Evolutionary conservation across 257 asterid genomes (phyloP).

Genomic region (Gentiana straminea): DNA sequence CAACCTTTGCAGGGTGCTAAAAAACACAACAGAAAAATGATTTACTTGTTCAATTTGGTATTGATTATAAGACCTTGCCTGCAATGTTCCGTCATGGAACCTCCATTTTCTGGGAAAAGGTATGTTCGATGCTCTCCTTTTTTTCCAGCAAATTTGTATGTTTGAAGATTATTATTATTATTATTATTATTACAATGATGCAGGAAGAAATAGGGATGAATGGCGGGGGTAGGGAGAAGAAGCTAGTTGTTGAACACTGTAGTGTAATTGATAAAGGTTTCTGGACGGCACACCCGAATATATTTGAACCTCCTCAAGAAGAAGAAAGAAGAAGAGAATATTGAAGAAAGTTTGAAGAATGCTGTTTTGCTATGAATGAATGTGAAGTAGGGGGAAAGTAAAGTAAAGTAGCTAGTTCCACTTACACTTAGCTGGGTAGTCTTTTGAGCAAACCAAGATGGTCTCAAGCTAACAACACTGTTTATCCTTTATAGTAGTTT

Average conservation of each 20-base stretch:
- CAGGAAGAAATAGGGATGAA: slow-evolving; percentile 24
- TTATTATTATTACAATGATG: slow-evolving; percentile 1
- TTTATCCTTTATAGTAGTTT: too few relatives aligned
- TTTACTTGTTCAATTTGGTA: slow-evolving; percentile 44
- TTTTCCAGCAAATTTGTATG: slow-evolving; percentile 4
- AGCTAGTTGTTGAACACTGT: slow-evolving; percentile 39
- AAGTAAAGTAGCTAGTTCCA: too few relatives aligned
- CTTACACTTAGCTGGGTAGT: too few relatives aligned
- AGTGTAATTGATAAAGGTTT: slow-evolving; percentile 55
- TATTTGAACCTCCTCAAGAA: slow-evolving; percentile 18
- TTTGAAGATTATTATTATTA: background rate
- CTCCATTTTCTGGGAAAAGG: slow-evolving; percentile 65
- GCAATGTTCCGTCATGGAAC: slow-evolving; percentile 72
- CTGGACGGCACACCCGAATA: slow-evolving; percentile 61
- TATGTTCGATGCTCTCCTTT: slow-evolving; percentile 10
- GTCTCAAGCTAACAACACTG: too few relatives aligned
- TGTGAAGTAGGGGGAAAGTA: too few relatives aligned
- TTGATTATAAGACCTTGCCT: slow-evolving; percentile 44
- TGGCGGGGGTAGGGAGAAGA: slow-evolving; percentile 25
- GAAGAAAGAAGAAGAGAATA: too few relatives aligned
- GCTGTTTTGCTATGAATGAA: too few relatives aligned
- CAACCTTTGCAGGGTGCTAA: slow-evolving; percentile 56
- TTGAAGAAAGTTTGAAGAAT: too few relatives aligned
- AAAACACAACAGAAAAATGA: slow-evolving; percentile 70
- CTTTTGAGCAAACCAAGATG: too few relatives aligned